Base-by-base conservation (phyloP, 148 eudicot species). In the Chenopodium berlandieri region DNA sequence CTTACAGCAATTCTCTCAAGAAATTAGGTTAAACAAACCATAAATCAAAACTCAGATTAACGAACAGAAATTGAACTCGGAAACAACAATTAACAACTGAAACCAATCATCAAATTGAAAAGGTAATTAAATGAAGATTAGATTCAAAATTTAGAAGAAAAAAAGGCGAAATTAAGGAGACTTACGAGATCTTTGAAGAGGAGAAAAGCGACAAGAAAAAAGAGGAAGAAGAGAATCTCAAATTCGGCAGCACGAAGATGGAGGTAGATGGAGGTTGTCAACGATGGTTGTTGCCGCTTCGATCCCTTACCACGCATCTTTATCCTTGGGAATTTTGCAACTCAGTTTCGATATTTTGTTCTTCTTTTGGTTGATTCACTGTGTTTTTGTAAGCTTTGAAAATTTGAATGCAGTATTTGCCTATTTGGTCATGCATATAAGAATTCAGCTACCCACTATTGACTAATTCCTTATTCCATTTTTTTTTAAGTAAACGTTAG, bases 101-200 rank as follows among this genome's bases (percentile, higher is more conserved):
- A 23, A 73, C 9, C 12, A 16, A 4, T 32, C 4, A 11, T 0
- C 9, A 27, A 68, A 11, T 30, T 22, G 56, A 19, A 44, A 23
- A 11, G 6, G 17, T 2, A 56, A 11, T 46, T 7, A 46, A 40
- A 40, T 40, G 44, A 40, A 40, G 44, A 40, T 40, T 40, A 40
- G 44, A 40, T 40, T 23, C 6, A 37, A 71, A 31, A 4, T 16
- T 22, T 52, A 34, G 37, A 58, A 22, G 23, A 30, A 52, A 30
- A 30, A 27, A 30, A 27, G 32, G 40, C 22, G 40, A 25, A 56
- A 60, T 17, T n/a, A 58, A 71, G 12, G 44, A 22, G 65, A 71
- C 89, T 78, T 78, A 94, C 98, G 84, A 95, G 93, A 91, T 95
- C 96, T 82, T 91, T 95, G 90, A 95, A 95, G 82, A 95, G 82